A percentile compares a stretch with the other conserved stretches of the same genome.
Evolutionary conservation across 352 stramenopile species (phyloP).

Genomic region (Phytophthora ramorum): DNA sequence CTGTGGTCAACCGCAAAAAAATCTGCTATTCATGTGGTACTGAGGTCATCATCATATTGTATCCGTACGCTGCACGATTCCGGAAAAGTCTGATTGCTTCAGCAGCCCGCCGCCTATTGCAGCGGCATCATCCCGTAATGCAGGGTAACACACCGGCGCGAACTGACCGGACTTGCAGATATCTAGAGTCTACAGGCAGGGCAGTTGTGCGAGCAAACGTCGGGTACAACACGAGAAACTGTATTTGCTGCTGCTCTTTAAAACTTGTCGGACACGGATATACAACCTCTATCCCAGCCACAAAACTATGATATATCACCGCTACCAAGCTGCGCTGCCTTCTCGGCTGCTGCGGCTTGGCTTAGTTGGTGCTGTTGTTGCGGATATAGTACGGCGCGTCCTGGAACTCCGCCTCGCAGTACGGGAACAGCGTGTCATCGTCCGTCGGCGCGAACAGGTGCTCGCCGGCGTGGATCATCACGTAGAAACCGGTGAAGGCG

Average conservation of each 20-base stretch:
- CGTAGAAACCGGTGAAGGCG: constrained; percentile 55
- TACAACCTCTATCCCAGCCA: background rate
- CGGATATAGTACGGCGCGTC: constrained; percentile 54
- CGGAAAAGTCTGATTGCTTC: too few species aligned
- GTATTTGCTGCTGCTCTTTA: constrained; percentile 6
- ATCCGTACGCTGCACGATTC: too few species aligned
- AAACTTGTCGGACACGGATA: constrained; percentile 1
- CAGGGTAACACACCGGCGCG: too few species aligned
- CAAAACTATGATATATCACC: constrained; percentile 23
- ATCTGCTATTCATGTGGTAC: too few species aligned
- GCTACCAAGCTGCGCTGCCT: constrained; percentile 15
- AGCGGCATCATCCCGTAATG: too few species aligned
- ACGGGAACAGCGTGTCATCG: constrained; percentile 53
- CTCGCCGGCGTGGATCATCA: constrained; percentile 59
- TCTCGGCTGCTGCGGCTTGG: constrained; percentile 3
- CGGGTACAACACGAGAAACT: constrained; percentile 19
- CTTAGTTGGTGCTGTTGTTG: constrained; percentile 39
- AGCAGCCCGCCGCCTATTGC: too few species aligned
- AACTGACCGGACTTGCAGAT: too few species aligned
- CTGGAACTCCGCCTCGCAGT: constrained; percentile 59
- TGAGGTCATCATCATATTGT: too few species aligned
- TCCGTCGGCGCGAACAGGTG: constrained; percentile 51
- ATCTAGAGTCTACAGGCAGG: too few species aligned
- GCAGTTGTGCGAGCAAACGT: too few species aligned
- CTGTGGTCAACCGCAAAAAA: too few species aligned